These are phyloP conservation scores for Acer campestre DNA, from an alignment of 345 rosid genomes.

Conservation along the genomic window DNA sequence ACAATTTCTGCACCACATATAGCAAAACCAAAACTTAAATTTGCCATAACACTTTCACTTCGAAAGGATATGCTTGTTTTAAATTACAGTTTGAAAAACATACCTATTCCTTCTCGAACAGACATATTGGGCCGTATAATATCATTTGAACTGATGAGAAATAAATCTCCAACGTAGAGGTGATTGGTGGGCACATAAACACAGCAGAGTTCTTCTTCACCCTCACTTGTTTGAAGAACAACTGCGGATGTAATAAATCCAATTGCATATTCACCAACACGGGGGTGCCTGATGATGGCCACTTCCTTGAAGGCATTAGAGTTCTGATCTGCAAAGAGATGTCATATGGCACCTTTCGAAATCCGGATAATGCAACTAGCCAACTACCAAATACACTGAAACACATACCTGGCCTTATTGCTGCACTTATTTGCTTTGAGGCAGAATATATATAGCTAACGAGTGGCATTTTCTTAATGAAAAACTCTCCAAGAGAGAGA, in stretches of 20 bases:
- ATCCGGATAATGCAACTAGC: not conserved
- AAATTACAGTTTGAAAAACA: slow-evolving; percentile 17
- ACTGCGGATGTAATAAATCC: slow-evolving; percentile 58
- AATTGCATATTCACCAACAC: slow-evolving; percentile 57
- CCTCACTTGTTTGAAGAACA: slow-evolving; percentile 39
- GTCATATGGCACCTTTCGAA: not conserved
- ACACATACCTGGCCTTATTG: slow-evolving; percentile 48
- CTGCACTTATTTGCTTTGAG: slow-evolving; percentile 59
- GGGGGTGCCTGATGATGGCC: slow-evolving; percentile 59
- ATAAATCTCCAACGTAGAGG: slow-evolving; percentile 54
- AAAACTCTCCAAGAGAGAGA: slow-evolving; percentile 55
- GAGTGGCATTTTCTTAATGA: slow-evolving; percentile 59
- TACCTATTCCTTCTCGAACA: slow-evolving; percentile 63
- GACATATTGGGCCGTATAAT: slow-evolving; percentile 58
- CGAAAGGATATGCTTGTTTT: not conserved
- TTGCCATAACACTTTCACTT: too few relatives aligned
- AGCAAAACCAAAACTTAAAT: not conserved
- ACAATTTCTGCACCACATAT: slow-evolving; percentile 44
- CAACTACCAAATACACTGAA: not conserved
- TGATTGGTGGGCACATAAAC: slow-evolving; percentile 56
- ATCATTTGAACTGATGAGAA: slow-evolving; percentile 46
- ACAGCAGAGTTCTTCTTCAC: slow-evolving; percentile 55
- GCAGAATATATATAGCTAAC: slow-evolving; percentile 56
- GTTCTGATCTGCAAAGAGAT: slow-evolving; percentile 41
- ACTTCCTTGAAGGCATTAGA: slow-evolving; percentile 62